Evolutionary conservation across 2,329 filamentous ascomycete species (phyloP).

Genomic region (Gyromitra esculenta): DNA sequence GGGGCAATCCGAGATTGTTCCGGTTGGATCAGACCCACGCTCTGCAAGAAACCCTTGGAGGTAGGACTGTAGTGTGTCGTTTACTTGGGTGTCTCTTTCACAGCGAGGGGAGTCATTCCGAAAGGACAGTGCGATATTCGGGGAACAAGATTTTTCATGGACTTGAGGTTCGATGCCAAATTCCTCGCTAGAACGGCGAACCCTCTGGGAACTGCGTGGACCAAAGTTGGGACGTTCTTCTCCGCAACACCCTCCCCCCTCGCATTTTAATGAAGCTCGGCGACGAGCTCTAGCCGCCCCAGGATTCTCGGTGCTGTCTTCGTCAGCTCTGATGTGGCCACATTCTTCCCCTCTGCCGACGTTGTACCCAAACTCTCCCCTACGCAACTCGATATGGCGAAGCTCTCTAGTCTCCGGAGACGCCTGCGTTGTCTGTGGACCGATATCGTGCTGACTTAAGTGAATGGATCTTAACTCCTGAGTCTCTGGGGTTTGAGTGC

Average conservation of each 20-base stretch:
- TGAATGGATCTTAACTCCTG: background rate
- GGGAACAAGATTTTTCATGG: constrained; percentile 3
- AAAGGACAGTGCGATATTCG: constrained; percentile 3
- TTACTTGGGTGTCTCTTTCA: constrained; percentile 1
- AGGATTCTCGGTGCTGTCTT: constrained; percentile 35
- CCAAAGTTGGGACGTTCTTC: constrained; percentile 7
- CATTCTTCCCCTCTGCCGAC: constrained; percentile 30
- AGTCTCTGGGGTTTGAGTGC: background rate
- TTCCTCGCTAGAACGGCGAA: constrained; percentile 21
- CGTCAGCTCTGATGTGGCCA: constrained; percentile 20
- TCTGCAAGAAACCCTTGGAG: constrained; percentile 30
- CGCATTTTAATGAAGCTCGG: constrained; percentile 19
- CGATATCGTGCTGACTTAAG: background rate
- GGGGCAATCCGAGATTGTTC: background rate
- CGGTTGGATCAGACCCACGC: constrained; percentile 17
- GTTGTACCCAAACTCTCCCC: constrained; percentile 31
- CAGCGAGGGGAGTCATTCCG: background rate
- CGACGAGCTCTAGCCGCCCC: constrained; percentile 20
- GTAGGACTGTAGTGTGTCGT: constrained; percentile 34
- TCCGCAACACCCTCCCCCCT: background rate
- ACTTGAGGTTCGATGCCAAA: background rate
- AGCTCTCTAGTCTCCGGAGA: constrained; percentile 2
- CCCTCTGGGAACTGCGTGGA: background rate
- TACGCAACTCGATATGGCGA: constrained; percentile 1
- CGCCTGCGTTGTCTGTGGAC: background rate